A percentile compares a stretch with the other conserved stretches of the same genome.
These are phyloP conservation scores for Fusarium pseudograminearum DNA, from an alignment of 2,329 filamentous ascomycete genomes.

Conservation along the genomic window DNA sequence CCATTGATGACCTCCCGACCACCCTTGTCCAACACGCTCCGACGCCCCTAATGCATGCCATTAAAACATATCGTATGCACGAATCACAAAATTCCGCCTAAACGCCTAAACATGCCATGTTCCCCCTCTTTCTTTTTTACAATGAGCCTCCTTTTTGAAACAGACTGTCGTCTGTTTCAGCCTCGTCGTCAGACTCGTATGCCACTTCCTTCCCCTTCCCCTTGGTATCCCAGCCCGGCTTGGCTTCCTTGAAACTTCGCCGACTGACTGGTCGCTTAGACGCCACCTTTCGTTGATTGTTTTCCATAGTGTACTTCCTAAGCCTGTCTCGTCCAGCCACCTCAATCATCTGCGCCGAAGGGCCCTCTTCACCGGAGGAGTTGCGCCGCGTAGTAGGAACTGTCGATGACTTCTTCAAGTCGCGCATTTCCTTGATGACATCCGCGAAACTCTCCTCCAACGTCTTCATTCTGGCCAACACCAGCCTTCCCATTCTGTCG, in stretches of 20 bases:
- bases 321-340: constrained; percentile 51
- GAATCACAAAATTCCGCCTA: constrained; percentile 17
- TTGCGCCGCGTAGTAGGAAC: constrained; percentile 63
- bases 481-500: constrained; percentile 81
- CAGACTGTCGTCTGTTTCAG: constrained; percentile 47
- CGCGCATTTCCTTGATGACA: constrained; percentile 83
- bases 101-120: constrained; percentile 32
- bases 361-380: constrained; percentile 61
- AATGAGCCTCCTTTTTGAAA: constrained; percentile 58
- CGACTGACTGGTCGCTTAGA: constrained; percentile 55
- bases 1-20: constrained; percentile 4
- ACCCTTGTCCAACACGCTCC: constrained; percentile 16
- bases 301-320: constrained; percentile 43
- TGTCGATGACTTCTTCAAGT: constrained; percentile 64
- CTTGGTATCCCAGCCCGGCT: constrained; percentile 53
- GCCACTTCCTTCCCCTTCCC: constrained; percentile 63
- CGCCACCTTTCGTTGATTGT: constrained; percentile 45
- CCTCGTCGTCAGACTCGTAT: constrained; percentile 54
- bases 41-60: constrained; percentile 41
- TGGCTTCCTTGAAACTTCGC: constrained; percentile 58
- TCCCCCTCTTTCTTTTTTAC: constrained; percentile 45
- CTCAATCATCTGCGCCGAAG: constrained; percentile 49
- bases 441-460: constrained; percentile 92
- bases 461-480: constrained; percentile 91
- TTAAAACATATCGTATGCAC: constrained; percentile 19